phyloP scores from a whole-genome alignment of 2,329 filamentous ascomycete species.

The Bipolaris sorokiniana region DNA sequence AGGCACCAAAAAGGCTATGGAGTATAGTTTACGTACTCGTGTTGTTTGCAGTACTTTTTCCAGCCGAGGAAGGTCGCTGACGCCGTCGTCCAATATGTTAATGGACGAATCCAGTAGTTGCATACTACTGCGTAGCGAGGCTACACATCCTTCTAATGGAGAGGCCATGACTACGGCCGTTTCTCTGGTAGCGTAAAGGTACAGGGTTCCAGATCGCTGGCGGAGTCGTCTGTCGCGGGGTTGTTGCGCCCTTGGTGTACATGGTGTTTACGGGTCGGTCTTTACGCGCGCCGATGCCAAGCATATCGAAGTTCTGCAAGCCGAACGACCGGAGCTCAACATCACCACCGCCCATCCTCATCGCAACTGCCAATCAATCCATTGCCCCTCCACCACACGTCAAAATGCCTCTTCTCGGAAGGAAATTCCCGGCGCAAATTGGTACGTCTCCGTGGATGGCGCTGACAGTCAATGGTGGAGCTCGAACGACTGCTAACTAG shows the following conservation, averaged over 20 bases:
- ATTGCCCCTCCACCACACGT: slow-evolving; percentile 39
- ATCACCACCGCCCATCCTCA: slow-evolving; percentile 38
- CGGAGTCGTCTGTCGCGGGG: slow-evolving; percentile 22
- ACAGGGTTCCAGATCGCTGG: not conserved
- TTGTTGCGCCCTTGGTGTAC: slow-evolving; percentile 10
- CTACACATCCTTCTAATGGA: slow-evolving; percentile 65
- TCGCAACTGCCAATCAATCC: slow-evolving; percentile 38
- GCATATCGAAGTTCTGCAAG: slow-evolving; percentile 35
- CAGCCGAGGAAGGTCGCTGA: slow-evolving; percentile 68
- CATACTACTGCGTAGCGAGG: slow-evolving; percentile 66
- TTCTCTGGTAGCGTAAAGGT: not conserved
- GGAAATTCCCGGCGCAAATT: slow-evolving; percentile 59
- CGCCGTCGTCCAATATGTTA: slow-evolving; percentile 65
- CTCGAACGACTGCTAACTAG: slow-evolving; percentile 36
- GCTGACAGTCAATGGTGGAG: slow-evolving; percentile 5
- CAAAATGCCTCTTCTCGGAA: slow-evolving; percentile 57
- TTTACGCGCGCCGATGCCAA: slow-evolving; percentile 36
- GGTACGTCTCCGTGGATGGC: slow-evolving; percentile 48
- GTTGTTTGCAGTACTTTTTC: slow-evolving; percentile 68
- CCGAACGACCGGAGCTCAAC: slow-evolving; percentile 27
- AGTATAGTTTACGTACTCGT: slow-evolving; percentile 53
- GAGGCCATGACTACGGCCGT: slow-evolving; percentile 31
- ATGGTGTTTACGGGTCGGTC: slow-evolving; percentile 28
- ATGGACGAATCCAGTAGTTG: slow-evolving; percentile 68
- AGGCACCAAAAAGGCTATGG: not conserved